phyloP scores from a whole-genome alignment of 257 asterid species.

The Solanum sejunctum region DNA sequence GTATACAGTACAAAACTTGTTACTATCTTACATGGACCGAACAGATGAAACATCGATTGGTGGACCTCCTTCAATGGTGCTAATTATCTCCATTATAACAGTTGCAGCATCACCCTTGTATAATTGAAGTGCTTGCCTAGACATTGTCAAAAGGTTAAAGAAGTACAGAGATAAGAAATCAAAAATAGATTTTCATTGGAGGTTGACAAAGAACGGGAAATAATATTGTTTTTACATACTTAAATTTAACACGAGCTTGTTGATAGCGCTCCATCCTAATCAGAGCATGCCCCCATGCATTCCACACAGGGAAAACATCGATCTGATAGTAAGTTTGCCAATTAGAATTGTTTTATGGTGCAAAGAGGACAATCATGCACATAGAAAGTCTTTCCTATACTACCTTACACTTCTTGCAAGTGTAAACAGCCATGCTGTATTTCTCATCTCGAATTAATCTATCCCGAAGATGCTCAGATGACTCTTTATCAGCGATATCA shows the following conservation, averaged over 20 bases:
- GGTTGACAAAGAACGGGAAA: neutral
- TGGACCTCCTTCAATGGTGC: constrained; percentile 91
- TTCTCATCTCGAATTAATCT: constrained; percentile 81
- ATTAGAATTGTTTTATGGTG: neutral
- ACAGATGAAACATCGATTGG: constrained; percentile 94
- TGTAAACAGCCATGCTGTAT: constrained; percentile 97
- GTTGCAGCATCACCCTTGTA: constrained; percentile 75
- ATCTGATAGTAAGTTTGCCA: constrained; percentile 32
- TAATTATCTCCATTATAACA: constrained; percentile 74
- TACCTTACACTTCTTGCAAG: constrained; percentile 98
- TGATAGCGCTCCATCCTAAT: constrained; percentile 91
- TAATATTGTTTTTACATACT: constrained; percentile 27
- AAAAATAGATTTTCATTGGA: neutral
- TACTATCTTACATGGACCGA: constrained; percentile 83
- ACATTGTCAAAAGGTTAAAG: constrained; percentile 14
- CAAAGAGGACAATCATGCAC: neutral
- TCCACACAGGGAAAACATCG: constrained; percentile 92
- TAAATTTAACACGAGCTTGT: constrained; percentile 96
- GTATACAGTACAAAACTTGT: neutral
- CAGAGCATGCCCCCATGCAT: constrained; percentile 95
- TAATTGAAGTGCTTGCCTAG: constrained; percentile 94
- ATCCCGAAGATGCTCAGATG: constrained; percentile 82
- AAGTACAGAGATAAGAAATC: neutral
- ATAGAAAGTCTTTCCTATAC: neutral
- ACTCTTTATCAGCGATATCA: constrained; percentile 87